Base-by-base conservation (phyloP, 2,329 filamentous ascomycete species). In the Sordariomycetes sp. region DNA sequence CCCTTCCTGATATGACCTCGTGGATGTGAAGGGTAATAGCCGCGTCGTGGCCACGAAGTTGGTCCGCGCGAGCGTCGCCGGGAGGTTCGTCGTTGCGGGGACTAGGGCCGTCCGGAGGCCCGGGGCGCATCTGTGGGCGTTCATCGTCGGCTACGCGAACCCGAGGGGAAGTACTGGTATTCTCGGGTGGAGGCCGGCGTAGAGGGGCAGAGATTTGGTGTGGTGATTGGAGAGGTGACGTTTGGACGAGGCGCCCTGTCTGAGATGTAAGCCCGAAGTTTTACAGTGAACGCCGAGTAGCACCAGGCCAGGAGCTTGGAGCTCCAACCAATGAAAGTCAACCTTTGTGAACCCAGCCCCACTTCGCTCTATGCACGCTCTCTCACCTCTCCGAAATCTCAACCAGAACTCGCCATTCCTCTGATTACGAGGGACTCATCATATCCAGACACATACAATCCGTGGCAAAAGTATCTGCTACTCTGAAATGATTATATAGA, bases 101-200 rank as follows among this genome's bases (percentile, higher is more conserved):
- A 4, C 15, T 8, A 81, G 71, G 60, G 75, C 74, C 39, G 68
- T 62, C n/a, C 72, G 70, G 55, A 75, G 70, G 61, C 70, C 74
- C 64, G 72, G 73, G 50, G 76, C 61, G 60, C 73, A 76, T 57
- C 62, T 59, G 25, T 68, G 59, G 10, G 35, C 32, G 32, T n/a
- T 53, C 55, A 59, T 53, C n/a, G 45, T 54, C 8, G n/a, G 10
- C 13, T 7, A 10, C 45, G n/a, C 6, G 20, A 6, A 10, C 10
- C 20, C n/a, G 20, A 8, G 45, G 20, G 45, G 2, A 20, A 22
- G 2, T n/a, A 45, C 2, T 17, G 10, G 39, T 39, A 5, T 58
- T 7, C 52, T 28, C 22, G 15, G 25, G 42, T 13, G 39, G 17
- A 20, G 42, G 53, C 20, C 22, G 52, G 52, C 28, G 52, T 53